Conservation (phyloP, 768 basidiomycete species). For the Harrya chromipes region DNA sequence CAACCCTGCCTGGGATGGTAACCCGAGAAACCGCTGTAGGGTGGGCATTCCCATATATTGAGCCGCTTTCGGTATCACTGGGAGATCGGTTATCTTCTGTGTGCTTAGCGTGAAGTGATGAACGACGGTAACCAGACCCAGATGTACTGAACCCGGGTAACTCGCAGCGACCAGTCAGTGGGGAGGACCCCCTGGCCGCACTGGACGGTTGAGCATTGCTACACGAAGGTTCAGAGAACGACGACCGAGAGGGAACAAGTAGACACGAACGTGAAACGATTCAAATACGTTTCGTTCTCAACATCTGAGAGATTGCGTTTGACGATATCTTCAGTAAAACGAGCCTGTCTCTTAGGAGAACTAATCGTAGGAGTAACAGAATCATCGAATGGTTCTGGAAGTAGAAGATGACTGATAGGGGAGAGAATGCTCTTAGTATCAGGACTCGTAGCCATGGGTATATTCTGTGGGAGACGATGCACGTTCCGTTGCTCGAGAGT, state of each 20-base stretch:
- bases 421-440: conserved; percentile 9
- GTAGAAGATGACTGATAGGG: conserved; percentile 12
- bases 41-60: not conserved
- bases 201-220: conserved; percentile 4
- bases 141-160: not conserved
- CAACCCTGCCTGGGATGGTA: not conserved
- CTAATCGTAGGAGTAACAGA: not conserved
- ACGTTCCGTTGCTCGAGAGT: not conserved
- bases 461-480: not conserved
- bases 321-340: not conserved
- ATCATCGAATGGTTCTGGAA: conserved; percentile 10
- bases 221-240: conserved; percentile 7
- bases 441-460: not conserved
- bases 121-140: not conserved
- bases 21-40: not conserved
- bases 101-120: not conserved
- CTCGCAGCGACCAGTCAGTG: conserved; percentile 7
- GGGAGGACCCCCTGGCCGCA: conserved; percentile 10
- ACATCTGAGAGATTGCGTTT: not conserved
- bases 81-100: not conserved
- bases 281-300: not conserved
- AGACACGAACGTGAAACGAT: conserved; percentile 10
- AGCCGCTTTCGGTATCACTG: conserved; percentile 1
- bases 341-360: not conserved
- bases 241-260: not conserved